Conservation (phyloP, 352 stramenopile species). For the Pythium phragmiticola region DNA sequence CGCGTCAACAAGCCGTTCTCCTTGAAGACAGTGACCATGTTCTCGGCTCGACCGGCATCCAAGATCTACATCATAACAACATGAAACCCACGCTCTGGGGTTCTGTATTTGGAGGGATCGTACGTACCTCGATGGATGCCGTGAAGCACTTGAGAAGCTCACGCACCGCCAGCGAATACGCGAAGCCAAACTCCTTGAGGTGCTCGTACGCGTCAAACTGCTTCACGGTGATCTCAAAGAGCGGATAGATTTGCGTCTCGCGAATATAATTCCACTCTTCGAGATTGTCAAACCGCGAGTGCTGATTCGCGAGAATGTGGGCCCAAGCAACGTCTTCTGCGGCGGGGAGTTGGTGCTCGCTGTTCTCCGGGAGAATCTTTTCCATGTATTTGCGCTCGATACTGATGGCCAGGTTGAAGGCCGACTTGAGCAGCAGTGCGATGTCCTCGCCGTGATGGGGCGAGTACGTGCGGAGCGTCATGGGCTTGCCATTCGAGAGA, state of each 20-base stretch:
- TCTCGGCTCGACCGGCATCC: conserved; percentile 44
- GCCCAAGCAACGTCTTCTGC: conserved; percentile 75
- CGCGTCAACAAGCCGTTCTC: conserved; percentile 26
- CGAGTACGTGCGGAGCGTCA: conserved; percentile 48
- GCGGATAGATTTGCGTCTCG: conserved; percentile 79
- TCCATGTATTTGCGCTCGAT: conserved; percentile 84
- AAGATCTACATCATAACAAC: conserved; percentile 34
- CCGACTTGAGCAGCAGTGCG: conserved; percentile 68
- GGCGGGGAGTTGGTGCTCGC: conserved; percentile 39
- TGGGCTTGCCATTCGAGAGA: conserved; percentile 66
- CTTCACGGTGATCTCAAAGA: conserved; percentile 58
- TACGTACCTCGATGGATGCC: conserved; percentile 65
- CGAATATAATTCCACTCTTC: conserved; percentile 82
- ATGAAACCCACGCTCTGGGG: not conserved
- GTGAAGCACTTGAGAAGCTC: conserved; percentile 84
- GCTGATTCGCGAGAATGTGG: conserved; percentile 80
- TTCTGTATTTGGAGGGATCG: not conserved
- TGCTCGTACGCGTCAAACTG: conserved; percentile 56
- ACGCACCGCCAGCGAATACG: conserved; percentile 75
- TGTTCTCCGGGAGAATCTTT: conserved; percentile 43
- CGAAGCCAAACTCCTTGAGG: conserved; percentile 74
- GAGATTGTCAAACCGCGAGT: conserved; percentile 82
- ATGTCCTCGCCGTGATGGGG: conserved; percentile 58
- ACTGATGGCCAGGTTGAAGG: conserved; percentile 79
- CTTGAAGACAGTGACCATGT: conserved; percentile 39